Percentiles rank a stretch among this genome's conserved stretches.
phyloP scores from a whole-genome alignment of 2,329 filamentous ascomycete species.

The Didymella pinodella region DNA sequence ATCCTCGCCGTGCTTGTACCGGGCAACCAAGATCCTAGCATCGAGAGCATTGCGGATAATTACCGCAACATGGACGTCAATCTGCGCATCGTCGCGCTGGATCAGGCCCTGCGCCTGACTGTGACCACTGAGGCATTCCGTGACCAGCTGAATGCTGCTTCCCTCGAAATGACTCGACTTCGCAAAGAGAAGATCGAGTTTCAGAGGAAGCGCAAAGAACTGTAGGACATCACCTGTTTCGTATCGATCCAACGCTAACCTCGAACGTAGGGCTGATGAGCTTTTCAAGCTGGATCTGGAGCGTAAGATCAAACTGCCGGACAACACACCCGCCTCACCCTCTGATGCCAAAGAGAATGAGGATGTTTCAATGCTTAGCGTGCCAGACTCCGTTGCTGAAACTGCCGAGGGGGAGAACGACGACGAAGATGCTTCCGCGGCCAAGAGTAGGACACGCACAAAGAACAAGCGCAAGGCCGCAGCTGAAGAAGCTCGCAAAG shows the following conservation, averaged over 20 bases:
- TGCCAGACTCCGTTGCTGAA: conserved; percentile 69
- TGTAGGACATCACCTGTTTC: conserved; percentile 49
- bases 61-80: conserved; percentile 85
- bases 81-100: conserved; percentile 77
- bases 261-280: conserved; percentile 68
- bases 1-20: conserved; percentile 84
- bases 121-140: conserved; percentile 86
- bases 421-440: conserved; percentile 58
- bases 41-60: conserved; percentile 74
- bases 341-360: conserved; percentile 59
- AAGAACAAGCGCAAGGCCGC: conserved; percentile 81
- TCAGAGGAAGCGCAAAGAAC: conserved; percentile 76
- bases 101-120: conserved; percentile 86
- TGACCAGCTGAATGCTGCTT: conserved; percentile 89
- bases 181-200: conserved; percentile 95
- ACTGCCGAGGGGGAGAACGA: conserved; percentile 73
- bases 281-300: conserved; percentile 75
- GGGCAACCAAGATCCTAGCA: conserved; percentile 74
- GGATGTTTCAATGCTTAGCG: conserved; percentile 64
- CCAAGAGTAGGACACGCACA: conserved; percentile 66
- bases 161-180: conserved; percentile 91
- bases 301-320: conserved; percentile 74
- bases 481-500: conserved; percentile 63
- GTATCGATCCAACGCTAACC: conserved; percentile 16
- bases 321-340: conserved; percentile 72